A percentile compares a stretch with the other conserved stretches of the same genome.
These are phyloP conservation scores for Hapsidospora chrysogenum DNA, from an alignment of 495 filamentous ascomycete species.

Conservation along the genomic window DNA sequence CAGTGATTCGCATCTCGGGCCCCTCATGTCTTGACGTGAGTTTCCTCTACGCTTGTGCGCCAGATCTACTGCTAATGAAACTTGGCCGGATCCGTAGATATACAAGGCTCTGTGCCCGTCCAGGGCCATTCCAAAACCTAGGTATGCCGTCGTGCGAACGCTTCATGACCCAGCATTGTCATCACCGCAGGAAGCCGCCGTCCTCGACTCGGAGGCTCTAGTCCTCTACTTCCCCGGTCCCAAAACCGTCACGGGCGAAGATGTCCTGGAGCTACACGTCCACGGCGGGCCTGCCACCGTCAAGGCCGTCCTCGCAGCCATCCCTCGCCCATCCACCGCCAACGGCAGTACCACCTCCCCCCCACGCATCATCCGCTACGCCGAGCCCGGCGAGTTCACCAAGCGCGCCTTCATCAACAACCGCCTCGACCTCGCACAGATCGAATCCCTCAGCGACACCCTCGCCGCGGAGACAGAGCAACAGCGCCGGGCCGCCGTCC, in stretches of 20 bases:
- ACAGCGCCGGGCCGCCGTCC: constrained; percentile 72
- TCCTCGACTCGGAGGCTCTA: constrained; percentile 70
- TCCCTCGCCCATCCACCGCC: constrained; percentile 26
- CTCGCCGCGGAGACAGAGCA: constrained; percentile 84
- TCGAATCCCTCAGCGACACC: constrained; percentile 78
- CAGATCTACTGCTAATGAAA: neutral
- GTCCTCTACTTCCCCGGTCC: constrained; percentile 81
- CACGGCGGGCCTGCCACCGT: constrained; percentile 86
- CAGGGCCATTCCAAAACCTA: constrained; percentile 45
- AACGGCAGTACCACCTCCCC: no score
- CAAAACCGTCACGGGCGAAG: constrained; percentile 77
- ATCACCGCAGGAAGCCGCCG: constrained; percentile 13
- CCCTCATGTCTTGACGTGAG: constrained; percentile 53
- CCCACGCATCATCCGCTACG: constrained; percentile 60
- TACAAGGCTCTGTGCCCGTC: constrained; percentile 61
- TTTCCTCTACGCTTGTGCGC: neutral
- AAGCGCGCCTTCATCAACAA: constrained; percentile 80
- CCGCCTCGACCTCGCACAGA: constrained; percentile 75
- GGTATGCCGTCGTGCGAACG: constrained; percentile 60
- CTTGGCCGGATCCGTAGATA: constrained; percentile 34
- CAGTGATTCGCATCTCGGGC: constrained; percentile 78
- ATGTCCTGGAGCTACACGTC: constrained; percentile 81
- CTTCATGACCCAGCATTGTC: constrained; percentile 53
- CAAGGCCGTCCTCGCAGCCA: constrained; percentile 65
- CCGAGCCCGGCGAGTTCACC: constrained; percentile 93